Evolutionary conservation across 2,329 filamentous ascomycete species (phyloP).

Genomic region (Cytospora piceicola): DNA sequence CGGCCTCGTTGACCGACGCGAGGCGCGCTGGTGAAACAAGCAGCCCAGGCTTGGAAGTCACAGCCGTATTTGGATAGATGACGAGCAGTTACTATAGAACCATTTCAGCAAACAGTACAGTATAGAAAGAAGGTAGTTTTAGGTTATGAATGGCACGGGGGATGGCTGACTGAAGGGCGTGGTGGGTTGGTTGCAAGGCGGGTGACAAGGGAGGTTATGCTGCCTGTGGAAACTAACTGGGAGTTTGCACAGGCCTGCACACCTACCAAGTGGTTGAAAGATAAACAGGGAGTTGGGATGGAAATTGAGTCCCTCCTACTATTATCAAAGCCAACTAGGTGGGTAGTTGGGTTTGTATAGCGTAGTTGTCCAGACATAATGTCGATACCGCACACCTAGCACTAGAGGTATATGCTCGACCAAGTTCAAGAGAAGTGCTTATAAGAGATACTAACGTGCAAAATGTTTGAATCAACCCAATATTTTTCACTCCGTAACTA

Average conservation of each 20-base stretch:
- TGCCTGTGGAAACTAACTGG: background rate
- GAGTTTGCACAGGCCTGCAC: background rate
- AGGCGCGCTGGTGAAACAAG: background rate
- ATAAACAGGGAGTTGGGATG: background rate
- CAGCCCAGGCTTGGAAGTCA: background rate
- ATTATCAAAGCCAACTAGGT: background rate
- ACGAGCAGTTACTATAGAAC: background rate
- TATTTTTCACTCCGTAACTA: too few relatives aligned
- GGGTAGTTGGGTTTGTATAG: background rate
- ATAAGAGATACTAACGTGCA: too few relatives aligned
- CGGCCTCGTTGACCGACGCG: background rate
- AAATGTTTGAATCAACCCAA: too few relatives aligned
- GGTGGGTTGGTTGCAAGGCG: background rate
- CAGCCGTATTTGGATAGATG: background rate
- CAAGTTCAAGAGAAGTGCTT: too few relatives aligned
- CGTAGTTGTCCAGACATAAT: background rate
- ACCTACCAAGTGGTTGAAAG: background rate
- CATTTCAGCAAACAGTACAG: background rate
- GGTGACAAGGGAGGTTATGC: background rate
- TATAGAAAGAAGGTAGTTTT: background rate
- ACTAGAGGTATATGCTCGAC: too few relatives aligned
- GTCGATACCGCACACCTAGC: background rate
- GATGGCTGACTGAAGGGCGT: background rate
- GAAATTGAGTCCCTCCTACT: background rate
- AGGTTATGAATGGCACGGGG: background rate